Evolutionary conservation across 2,329 filamentous ascomycete species (phyloP).

Genomic region (Pseudocercospora musae): DNA sequence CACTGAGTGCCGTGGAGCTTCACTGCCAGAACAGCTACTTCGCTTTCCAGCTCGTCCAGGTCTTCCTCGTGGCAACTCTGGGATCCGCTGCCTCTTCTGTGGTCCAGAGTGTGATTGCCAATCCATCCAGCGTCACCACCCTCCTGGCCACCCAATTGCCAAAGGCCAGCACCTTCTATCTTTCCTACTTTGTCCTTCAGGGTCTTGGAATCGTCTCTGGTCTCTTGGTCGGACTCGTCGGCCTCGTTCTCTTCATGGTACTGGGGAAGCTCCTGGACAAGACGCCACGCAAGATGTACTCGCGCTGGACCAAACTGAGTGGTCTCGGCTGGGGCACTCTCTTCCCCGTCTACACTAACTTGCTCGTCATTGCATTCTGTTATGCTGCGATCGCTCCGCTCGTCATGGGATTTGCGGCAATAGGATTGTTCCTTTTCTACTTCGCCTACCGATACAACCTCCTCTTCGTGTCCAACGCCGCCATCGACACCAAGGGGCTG

Average conservation of each 20-base stretch:
- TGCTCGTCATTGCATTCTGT: slow-evolving; percentile 69
- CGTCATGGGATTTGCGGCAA: slow-evolving; percentile 74
- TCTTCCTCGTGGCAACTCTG: slow-evolving; percentile 83
- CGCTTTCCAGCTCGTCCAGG: slow-evolving; percentile 82
- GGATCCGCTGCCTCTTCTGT: slow-evolving; percentile 75
- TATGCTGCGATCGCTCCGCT: slow-evolving; percentile 86
- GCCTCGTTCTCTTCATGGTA: slow-evolving; percentile 70
- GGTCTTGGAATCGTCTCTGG: slow-evolving; percentile 75
- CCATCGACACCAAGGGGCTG: slow-evolving; percentile 82
- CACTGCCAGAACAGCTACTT: slow-evolving; percentile 92
- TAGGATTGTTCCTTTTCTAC: slow-evolving; percentile 78
- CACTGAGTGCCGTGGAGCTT: slow-evolving; percentile 74
- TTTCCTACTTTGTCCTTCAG: slow-evolving; percentile 92
- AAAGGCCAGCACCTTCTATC: slow-evolving; percentile 86
- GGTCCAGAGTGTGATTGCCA: slow-evolving; percentile 62
- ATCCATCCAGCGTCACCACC: slow-evolving; percentile 39
- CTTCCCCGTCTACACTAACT: slow-evolving; percentile 75
- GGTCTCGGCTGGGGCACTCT: slow-evolving; percentile 80
- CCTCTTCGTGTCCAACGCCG: slow-evolving; percentile 77
- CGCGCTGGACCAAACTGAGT: slow-evolving; percentile 69
- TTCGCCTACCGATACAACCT: slow-evolving; percentile 88
- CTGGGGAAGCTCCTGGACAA: slow-evolving; percentile 71
- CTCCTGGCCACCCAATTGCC: slow-evolving; percentile 54
- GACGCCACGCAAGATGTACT: slow-evolving; percentile 77
- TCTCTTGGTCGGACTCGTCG: slow-evolving; percentile 69